These are phyloP conservation scores for Ambrosia trifida DNA, from an alignment of 129 eudicot genomes.

Conservation along the genomic window DNA sequence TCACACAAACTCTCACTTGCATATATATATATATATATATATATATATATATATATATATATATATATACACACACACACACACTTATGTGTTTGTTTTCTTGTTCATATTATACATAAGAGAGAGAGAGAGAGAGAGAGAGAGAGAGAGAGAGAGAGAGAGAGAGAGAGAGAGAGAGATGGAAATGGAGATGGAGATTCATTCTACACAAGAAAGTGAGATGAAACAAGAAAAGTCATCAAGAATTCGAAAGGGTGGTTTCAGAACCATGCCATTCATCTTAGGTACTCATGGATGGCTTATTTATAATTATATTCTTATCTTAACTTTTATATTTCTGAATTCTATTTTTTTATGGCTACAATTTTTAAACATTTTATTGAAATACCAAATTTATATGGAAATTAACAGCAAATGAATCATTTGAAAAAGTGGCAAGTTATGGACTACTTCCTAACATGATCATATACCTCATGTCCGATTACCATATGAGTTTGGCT, in stretches of 20 bases:
- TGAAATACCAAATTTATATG: not conserved
- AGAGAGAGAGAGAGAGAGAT: not conserved
- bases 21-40: not conserved
- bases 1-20: not conserved
- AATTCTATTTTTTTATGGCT: no score
- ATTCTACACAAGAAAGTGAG: slow-evolving; percentile 17
- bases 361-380: no score
- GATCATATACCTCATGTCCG: slow-evolving; percentile 62
- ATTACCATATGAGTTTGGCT: slow-evolving; percentile 57
- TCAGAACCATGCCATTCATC: slow-evolving; percentile 82
- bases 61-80: no score
- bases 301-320: not conserved
- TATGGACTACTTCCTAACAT: slow-evolving; percentile 78
- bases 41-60: not conserved
- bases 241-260: slow-evolving; percentile 56
- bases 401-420: slow-evolving; percentile 58
- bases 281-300: slow-evolving; percentile 47
- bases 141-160: not conserved
- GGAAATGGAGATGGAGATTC: slow-evolving; percentile 22
- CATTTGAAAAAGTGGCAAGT: slow-evolving; percentile 90
- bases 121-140: not conserved
- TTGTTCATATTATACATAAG: slow-evolving; percentile 9
- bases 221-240: slow-evolving; percentile 23
- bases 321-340: not conserved
- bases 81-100: not conserved